Evolutionary conservation across 1,139 yeast species (phyloP), one percentile per base, ranked within the genome.

Genomic region (Saccharomyces hybrid): DNA sequence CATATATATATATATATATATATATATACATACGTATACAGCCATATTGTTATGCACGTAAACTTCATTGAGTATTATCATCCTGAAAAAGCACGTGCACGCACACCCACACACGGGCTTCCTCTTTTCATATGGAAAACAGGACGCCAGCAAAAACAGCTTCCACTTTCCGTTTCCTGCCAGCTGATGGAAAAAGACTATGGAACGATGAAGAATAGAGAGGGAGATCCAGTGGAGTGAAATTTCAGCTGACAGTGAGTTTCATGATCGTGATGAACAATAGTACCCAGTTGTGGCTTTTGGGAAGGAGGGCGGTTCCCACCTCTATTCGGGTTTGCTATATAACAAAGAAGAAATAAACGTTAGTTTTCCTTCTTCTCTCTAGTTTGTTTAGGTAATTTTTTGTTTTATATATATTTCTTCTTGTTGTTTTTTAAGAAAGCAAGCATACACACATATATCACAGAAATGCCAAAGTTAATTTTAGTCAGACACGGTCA

Each of bases 401-500:
- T 38, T 24, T 26, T 42, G 5, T 28, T 34, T 28, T 3, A 11
- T 24, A 32, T 24, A 24, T 24, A 27, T 9, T 14, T 44, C 21
- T 38, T 48, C 12, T 51, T 34, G 27, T 28, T 42, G 16, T 16
- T 51, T 12, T 16, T 14, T 26, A 3, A 29, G 8, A 11, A 6
- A 9, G 14, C 7, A 46, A 29, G 8, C 48, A 48, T 42, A 51
- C 52, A 54, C 28, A 51, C 56, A 48, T 50, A 58, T 50, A 69
- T 60, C 3, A 47, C 26, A 49, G 57, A 34, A 75, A 78, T 78
- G 75, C 88, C 85, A 69, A 86, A 84, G 75, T 80, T 86, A 76
- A 81, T 86, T 71, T 78, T 86, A 74, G 88, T 86, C 68, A 86
- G 98, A 82, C 98, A 91, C 93, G 98, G 98, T 71, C 96, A 91